These are phyloP conservation scores for Paecilomyces fulvus DNA, from an alignment of 2,329 filamentous ascomycete species.

Conservation along the genomic window DNA sequence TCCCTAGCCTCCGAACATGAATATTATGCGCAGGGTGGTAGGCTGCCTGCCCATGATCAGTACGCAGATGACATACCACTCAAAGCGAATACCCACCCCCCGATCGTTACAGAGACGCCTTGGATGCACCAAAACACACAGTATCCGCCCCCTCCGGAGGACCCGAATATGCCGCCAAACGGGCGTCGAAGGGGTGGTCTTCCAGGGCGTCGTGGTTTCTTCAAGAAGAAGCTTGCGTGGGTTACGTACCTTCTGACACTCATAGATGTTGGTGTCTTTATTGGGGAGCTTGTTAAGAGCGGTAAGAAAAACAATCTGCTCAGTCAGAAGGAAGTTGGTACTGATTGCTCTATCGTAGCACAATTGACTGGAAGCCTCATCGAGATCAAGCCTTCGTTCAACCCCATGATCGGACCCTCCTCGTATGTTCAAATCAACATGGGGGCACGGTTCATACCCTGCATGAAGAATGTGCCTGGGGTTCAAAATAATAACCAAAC, in stretches of 20 bases:
- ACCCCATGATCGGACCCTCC: slow-evolving; percentile 95
- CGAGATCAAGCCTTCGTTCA: slow-evolving; percentile 73
- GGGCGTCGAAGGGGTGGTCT: slow-evolving; percentile 8
- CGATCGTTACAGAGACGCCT: slow-evolving; percentile 20
- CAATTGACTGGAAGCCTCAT: slow-evolving; percentile 64
- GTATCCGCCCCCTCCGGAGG: slow-evolving; percentile 48
- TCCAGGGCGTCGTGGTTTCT: slow-evolving; percentile 36
- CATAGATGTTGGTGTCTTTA: slow-evolving; percentile 75
- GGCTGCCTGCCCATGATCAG: slow-evolving; percentile 23
- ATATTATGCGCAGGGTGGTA: slow-evolving; percentile 22
- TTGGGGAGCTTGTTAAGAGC: slow-evolving; percentile 78
- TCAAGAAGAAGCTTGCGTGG: slow-evolving; percentile 58
- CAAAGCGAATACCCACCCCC: slow-evolving; percentile 25
- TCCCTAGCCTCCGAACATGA: slow-evolving; percentile 26
- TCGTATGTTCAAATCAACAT: slow-evolving; percentile 89
- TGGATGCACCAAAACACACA: slow-evolving; percentile 38
- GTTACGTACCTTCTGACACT: slow-evolving; percentile 72
- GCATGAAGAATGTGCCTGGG: slow-evolving; percentile 68
- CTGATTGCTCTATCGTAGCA: slow-evolving; percentile 35
- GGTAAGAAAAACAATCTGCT: slow-evolving; percentile 44
- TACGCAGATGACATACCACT: slow-evolving; percentile 37
- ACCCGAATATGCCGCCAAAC: slow-evolving; percentile 28
- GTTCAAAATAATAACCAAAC: slow-evolving; percentile 29
- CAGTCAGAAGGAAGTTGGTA: slow-evolving; percentile 4
- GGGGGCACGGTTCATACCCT: slow-evolving; percentile 85